Evolutionary conservation across 306 rosid genomes (phyloP).

Genomic region (Cicer arietinum): DNA sequence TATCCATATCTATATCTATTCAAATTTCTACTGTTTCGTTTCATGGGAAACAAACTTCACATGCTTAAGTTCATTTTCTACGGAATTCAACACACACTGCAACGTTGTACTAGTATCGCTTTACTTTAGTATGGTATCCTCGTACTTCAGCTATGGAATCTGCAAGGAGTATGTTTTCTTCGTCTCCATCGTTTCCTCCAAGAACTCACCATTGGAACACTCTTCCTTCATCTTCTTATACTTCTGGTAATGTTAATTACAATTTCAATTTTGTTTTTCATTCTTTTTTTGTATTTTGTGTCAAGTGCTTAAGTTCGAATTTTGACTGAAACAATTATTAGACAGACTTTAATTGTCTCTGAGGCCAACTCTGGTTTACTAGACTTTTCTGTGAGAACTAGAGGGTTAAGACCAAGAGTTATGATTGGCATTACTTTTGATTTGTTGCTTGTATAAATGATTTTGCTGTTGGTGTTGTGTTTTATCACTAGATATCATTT

Average conservation of each 20-base stretch:
- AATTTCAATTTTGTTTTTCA: neutral
- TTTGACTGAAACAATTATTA: too few relatives aligned
- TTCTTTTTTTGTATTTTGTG: neutral
- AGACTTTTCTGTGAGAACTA: too few relatives aligned
- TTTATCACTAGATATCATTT: neutral
- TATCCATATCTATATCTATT: conserved; percentile 50
- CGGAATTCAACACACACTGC: conserved; percentile 30
- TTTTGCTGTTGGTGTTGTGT: neutral
- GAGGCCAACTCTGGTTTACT: too few relatives aligned
- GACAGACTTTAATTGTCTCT: too few relatives aligned
- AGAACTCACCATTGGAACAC: conserved; percentile 62
- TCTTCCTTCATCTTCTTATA: conserved; percentile 55
- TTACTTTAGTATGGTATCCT: conserved; percentile 24
- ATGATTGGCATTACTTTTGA: conserved; percentile 10
- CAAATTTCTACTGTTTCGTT: neutral
- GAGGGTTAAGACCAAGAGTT: neutral
- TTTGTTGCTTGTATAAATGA: neutral
- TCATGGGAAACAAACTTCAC: neutral
- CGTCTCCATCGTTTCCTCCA: conserved; percentile 64
- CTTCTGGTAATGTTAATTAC: conserved; percentile 46
- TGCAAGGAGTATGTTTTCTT: conserved; percentile 63
- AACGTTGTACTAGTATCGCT: neutral
- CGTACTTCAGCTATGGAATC: conserved; percentile 65
- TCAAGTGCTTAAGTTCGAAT: too few relatives aligned
- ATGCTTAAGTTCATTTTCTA: neutral